These are phyloP conservation scores for Spizellomyces punctatus DNA, from an alignment of 192 early-diverging fungal species.

Conservation along the genomic window DNA sequence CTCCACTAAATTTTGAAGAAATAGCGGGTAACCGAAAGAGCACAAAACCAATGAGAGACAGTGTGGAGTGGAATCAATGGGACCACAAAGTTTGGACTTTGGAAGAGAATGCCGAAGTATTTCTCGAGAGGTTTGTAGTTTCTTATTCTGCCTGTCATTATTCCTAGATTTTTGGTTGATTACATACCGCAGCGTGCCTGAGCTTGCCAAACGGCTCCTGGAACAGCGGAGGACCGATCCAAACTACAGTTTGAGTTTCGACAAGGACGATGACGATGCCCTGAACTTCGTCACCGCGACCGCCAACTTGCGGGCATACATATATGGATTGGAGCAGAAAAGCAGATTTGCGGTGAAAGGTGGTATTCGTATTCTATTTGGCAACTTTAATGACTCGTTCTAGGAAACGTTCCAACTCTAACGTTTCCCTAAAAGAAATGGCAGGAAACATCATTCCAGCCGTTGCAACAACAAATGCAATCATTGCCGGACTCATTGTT, in stretches of 20 bases:
- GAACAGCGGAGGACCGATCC: constrained; percentile 49
- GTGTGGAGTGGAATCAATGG: constrained; percentile 13
- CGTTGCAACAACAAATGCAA: constrained; percentile 97
- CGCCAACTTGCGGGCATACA: constrained; percentile 80
- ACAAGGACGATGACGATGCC: constrained; percentile 94
- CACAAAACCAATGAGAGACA: constrained; percentile 3
- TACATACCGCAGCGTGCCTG: constrained; percentile 45
- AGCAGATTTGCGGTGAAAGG: constrained; percentile 88
- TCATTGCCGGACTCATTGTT: constrained; percentile 92
- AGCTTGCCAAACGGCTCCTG: constrained; percentile 54
- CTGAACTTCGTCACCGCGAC: constrained; percentile 94
- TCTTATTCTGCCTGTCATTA: background rate
- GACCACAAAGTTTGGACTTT: constrained; percentile 76
- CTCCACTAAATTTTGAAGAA: constrained; percentile 59
- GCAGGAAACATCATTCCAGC: constrained; percentile 99
- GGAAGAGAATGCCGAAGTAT: constrained; percentile 71
- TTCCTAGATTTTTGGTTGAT: background rate
- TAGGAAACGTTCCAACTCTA: background rate
- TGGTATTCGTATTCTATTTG: constrained; percentile 31
- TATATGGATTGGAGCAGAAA: constrained; percentile 80
- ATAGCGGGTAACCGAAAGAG: constrained; percentile 29
- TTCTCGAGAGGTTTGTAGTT: constrained; percentile 62
- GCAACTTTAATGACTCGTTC: background rate
- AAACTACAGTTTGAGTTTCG: constrained; percentile 70
- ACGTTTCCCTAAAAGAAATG: constrained; percentile 69